phyloP scores from a whole-genome alignment of 2,329 filamentous ascomycete genomes.

The Parasarocladium wereldwijsianum region DNA sequence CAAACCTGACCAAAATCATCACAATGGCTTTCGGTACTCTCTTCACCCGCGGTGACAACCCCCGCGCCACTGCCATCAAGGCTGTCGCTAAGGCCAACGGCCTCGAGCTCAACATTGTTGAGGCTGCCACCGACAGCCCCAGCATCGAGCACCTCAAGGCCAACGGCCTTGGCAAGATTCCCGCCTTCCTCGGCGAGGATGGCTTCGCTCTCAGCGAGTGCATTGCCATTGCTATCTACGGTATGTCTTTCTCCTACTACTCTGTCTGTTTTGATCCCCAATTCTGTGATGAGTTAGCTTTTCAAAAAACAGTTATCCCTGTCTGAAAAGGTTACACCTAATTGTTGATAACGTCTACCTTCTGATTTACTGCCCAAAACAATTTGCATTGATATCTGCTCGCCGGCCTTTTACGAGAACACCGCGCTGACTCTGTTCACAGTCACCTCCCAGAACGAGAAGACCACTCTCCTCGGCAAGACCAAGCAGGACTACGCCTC shows the following conservation, averaged over 20 bases:
- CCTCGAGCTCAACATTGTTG: conserved; percentile 76
- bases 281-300: conserved; percentile 56
- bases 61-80: conserved; percentile 75
- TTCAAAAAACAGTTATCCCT: conserved; percentile 85
- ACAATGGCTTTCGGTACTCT: conserved; percentile 97
- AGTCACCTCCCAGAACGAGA: conserved; percentile 99
- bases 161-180: conserved; percentile 82
- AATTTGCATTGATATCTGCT: too few species aligned
- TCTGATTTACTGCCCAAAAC: too few species aligned
- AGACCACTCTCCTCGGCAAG: conserved; percentile 97
- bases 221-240: conserved; percentile 94
- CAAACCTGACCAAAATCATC: conserved; percentile 19
- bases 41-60: conserved; percentile 69
- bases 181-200: conserved; percentile 83
- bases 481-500: conserved; percentile 99
- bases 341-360: conserved; percentile 91
- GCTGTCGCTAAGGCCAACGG: conserved; percentile 96
- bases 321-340: conserved; percentile 61
- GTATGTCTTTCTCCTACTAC: conserved; percentile 44
- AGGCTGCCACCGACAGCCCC: conserved; percentile 51
- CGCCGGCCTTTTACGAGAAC: conserved; percentile 8
- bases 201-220: conserved; percentile 78
- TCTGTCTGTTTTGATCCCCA: conserved; percentile 1
- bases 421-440: conserved; percentile 17
- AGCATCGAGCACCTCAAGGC: conserved; percentile 67